phyloP scores from a whole-genome alignment of 108 stramenopile genomes.

The Schizochytrium sp. region DNA sequence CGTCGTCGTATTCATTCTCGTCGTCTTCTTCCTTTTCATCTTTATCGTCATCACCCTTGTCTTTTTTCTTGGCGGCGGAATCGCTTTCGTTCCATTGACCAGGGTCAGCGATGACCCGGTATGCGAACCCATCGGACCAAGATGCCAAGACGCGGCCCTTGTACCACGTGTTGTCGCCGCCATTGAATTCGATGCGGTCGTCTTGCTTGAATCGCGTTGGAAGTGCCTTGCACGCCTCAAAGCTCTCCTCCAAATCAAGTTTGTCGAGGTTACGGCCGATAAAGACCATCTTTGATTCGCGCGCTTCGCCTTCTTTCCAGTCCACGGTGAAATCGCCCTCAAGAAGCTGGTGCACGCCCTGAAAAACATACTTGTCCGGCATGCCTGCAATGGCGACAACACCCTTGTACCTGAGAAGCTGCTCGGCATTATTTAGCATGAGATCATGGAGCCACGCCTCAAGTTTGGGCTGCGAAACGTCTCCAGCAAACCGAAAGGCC shows the following conservation, averaged over 20 bases:
- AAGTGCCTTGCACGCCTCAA: constrained; percentile 43
- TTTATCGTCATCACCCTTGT: not conserved
- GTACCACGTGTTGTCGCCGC: not conserved
- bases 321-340: constrained; percentile 36
- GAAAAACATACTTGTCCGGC: constrained; percentile 78
- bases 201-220: constrained; percentile 19
- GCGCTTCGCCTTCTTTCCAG: constrained; percentile 38
- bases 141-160: not conserved
- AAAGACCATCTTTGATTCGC: constrained; percentile 66
- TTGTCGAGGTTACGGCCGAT: constrained; percentile 68
- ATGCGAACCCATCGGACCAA: constrained; percentile 19
- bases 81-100: not conserved
- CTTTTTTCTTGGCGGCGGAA: not conserved
- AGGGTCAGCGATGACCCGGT: not conserved
- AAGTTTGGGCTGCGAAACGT: constrained; percentile 47
- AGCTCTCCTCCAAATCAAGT: constrained; percentile 42
- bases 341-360: constrained; percentile 70
- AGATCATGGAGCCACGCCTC: constrained; percentile 37
- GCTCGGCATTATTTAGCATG: constrained; percentile 62
- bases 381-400: constrained; percentile 65
- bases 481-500: constrained; percentile 48
- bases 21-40: not conserved
- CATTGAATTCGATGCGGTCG: not conserved
- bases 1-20: not conserved
- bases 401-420: constrained; percentile 75